Base-by-base conservation (phyloP, 805 yeast species). In the Nakazawaea ambrosiae region DNA sequence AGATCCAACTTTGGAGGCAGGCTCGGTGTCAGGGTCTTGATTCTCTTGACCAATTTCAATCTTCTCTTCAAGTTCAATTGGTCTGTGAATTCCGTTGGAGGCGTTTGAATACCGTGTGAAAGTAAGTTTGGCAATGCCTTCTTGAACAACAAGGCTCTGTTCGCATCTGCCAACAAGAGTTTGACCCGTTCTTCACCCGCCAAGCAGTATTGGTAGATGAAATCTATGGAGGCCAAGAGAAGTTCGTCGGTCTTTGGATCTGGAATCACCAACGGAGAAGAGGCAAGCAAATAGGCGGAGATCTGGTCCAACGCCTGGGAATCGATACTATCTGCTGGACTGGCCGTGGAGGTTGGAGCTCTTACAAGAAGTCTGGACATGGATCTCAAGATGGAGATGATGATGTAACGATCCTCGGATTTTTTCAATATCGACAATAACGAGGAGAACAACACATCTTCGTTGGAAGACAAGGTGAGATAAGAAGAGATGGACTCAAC, bases 401-500 rank as follows among this genome's bases (percentile, higher is more conserved):
- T 60, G 39, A 80, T 61, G 20, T 81, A 70, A 45, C 95, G 73
- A 54, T 92, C 97, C 27, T 69, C 67, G 4, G 77, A 65, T 20
- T 57, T 49, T 24, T 58, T 56, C 37, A 87, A 65, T 19, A 78
- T 63, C 5, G 61, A 53, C 18, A 78, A 62, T 36, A 87, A 62
- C 2, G 70, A 63, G 37, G 69, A 54, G 57, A 88, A 78, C 45
- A 88, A 55, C 12, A 74, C 74, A 51, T 88, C 92, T 47, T 81
- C 78, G 35, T 75, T 69, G 18, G 75, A 68, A 20, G 81, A 82
- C 22, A 92, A 89, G 4, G 88, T 76, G 47, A 83, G 68, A 56
- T 85, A 86, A 30, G 96, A 81, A 3, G 90, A 76, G 23, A 88
- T 73, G 2, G 89, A 79, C 54, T 92, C 97, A 44, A 85, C 71